Conservation (phyloP, 2,329 filamentous ascomycete species). For the Cladophialophora yegresii region DNA sequence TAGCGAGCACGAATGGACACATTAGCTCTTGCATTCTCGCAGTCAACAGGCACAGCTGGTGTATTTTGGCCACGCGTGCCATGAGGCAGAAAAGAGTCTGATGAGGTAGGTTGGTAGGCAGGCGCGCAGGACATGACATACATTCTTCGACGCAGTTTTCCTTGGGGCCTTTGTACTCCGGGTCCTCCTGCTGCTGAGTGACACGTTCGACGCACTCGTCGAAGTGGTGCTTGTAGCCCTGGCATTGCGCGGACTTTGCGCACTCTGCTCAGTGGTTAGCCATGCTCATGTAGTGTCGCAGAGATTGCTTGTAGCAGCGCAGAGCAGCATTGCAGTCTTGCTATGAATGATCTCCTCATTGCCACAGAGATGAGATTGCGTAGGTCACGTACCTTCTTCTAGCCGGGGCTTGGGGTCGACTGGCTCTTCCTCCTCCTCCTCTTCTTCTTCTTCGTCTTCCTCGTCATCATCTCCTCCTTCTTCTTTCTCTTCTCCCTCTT, state of each 20-base stretch:
- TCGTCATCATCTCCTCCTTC: constrained; percentile 76
- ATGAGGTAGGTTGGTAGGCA: not conserved
- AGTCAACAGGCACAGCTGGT: not conserved
- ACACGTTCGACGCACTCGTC: constrained; percentile 98
- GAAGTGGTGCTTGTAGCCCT: constrained; percentile 92
- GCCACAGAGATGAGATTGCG: not conserved
- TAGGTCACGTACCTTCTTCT: constrained; percentile 78
- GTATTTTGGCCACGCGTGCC: not conserved
- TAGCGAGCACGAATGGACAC: not conserved
- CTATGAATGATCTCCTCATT: not conserved
- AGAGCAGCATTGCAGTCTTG: not conserved
- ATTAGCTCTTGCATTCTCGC: not conserved
- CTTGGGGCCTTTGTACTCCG: constrained; percentile 69
- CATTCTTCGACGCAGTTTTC: constrained; percentile 99
- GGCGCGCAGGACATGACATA: constrained; percentile 56
- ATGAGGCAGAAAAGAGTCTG: not conserved
- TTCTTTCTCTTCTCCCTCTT: constrained; percentile 69
- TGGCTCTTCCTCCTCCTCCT: constrained; percentile 79
- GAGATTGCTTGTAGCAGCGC: not conserved
- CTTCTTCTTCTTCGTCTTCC: constrained; percentile 73
- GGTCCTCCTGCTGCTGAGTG: constrained; percentile 65
- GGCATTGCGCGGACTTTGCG: constrained; percentile 80
- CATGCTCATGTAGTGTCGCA: not conserved
- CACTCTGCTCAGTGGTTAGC: constrained; percentile 65
- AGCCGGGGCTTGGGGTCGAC: constrained; percentile 84